phyloP scores from a whole-genome alignment of 192 early-diverging fungal species.

The Coemansia sp. region DNA sequence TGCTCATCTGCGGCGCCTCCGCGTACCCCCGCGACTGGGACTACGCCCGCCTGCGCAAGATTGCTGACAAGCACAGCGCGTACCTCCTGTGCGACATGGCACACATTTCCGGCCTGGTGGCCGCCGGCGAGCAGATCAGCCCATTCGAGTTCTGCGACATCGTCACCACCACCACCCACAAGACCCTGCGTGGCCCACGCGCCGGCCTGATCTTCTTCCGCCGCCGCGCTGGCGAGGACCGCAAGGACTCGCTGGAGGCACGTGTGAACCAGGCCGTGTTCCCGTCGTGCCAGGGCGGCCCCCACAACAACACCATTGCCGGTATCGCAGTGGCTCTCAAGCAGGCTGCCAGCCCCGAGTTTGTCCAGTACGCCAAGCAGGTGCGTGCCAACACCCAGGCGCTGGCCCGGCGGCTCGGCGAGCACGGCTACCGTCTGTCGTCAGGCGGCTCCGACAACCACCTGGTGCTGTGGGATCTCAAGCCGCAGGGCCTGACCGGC shows the following conservation, averaged over 20 bases:
- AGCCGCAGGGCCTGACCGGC: slow-evolving; percentile 88
- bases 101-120: slow-evolving; percentile 96
- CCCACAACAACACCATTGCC: slow-evolving; percentile 99
- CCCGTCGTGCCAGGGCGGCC: slow-evolving; percentile 99
- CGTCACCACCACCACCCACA: slow-evolving; percentile 99
- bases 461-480: slow-evolving; percentile 96
- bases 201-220: slow-evolving; percentile 99
- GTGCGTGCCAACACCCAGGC: slow-evolving; percentile 91
- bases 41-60: slow-evolving; percentile 91
- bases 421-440: slow-evolving; percentile 88
- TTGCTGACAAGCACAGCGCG: slow-evolving; percentile 94
- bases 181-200: slow-evolving; percentile 98
- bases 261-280: slow-evolving; percentile 99
- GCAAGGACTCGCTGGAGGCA: slow-evolving; percentile 87
- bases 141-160: slow-evolving; percentile 98
- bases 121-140: slow-evolving; percentile 81
- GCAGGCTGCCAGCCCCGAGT: slow-evolving; percentile 93
- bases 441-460: slow-evolving; percentile 98
- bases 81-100: slow-evolving; percentile 99
- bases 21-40: slow-evolving; percentile 99
- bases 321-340: slow-evolving; percentile 96
- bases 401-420: slow-evolving; percentile 72
- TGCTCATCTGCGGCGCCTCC: slow-evolving; percentile 97
- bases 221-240: slow-evolving; percentile 63
- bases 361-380: slow-evolving; percentile 92